Evolutionary conservation across 441 rosid species (phyloP).

Genomic region (Pelargonium citronellum): DNA sequence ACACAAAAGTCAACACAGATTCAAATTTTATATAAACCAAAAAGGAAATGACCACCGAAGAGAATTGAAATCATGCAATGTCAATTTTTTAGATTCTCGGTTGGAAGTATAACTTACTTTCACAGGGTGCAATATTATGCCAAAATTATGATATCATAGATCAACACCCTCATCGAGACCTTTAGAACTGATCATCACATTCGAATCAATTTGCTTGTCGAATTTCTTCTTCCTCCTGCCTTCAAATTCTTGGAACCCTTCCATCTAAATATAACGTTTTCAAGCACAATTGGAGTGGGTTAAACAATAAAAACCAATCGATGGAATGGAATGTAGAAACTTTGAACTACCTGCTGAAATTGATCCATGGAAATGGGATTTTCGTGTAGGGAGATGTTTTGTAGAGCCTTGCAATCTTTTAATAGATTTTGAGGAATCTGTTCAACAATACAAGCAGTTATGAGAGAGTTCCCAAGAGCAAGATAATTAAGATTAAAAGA

Average conservation of each 20-base stretch:
- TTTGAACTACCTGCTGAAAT: slow-evolving; percentile 68
- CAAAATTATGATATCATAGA: slow-evolving; percentile 29
- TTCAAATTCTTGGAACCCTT: slow-evolving; percentile 82
- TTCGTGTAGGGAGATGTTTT: slow-evolving; percentile 70
- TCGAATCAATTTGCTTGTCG: slow-evolving; percentile 93
- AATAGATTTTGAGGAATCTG: slow-evolving; percentile 72
- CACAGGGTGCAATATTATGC: neutral
- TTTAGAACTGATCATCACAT: slow-evolving; percentile 86
- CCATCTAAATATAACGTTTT: slow-evolving; percentile 45
- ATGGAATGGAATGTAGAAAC: neutral
- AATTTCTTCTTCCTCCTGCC: slow-evolving; percentile 86
- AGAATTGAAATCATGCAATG: too few species aligned
- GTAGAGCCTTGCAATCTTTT: slow-evolving; percentile 84
- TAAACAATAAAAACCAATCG: neutral
- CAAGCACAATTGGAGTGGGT: neutral
- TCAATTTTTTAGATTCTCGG: neutral
- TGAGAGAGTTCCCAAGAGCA: neutral
- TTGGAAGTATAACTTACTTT: neutral
- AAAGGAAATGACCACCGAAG: too few species aligned
- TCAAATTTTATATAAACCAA: too few species aligned
- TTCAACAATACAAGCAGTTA: slow-evolving; percentile 16
- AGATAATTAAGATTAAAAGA: neutral
- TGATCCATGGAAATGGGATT: slow-evolving; percentile 90
- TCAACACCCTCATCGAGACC: slow-evolving; percentile 94
- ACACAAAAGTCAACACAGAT: too few species aligned